Conservation (phyloP, 1,284 basidiomycete species). For the Tylopilus orsonianus region DNA sequence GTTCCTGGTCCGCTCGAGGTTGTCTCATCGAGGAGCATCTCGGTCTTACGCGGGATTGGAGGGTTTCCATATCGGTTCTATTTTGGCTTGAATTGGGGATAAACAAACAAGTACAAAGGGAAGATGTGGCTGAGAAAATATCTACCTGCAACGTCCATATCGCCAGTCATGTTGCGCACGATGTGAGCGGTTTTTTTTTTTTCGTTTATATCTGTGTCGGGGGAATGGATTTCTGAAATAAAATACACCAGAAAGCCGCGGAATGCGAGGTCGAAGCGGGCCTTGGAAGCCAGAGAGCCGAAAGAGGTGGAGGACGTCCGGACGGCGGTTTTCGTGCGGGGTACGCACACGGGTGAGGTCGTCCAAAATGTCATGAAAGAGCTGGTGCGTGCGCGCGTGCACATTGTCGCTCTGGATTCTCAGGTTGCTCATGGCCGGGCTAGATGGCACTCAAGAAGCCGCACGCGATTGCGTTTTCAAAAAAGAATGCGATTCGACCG, state of each 20-base stretch:
- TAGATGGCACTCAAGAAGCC: constrained; percentile 93
- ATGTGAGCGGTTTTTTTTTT: constrained; percentile 32
- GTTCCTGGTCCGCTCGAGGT: background rate
- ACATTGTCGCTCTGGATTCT: background rate
- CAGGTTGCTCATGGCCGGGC: background rate
- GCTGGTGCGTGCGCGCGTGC: constrained; percentile 55
- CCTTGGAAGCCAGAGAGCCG: constrained; percentile 81
- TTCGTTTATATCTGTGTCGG: background rate
- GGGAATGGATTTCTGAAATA: background rate
- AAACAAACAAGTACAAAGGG: constrained; percentile 10
- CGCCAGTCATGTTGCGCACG: constrained; percentile 38
- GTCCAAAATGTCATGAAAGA: constrained; percentile 86
- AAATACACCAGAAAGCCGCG: constrained; percentile 78
- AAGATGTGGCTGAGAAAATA: background rate
- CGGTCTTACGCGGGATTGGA: too few relatives aligned
- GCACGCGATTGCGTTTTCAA: constrained; percentile 88
- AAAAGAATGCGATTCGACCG: constrained; percentile 91
- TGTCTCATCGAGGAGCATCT: too few relatives aligned
- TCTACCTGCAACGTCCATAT: too few relatives aligned
- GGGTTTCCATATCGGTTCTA: too few relatives aligned
- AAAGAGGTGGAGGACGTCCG: constrained; percentile 87
- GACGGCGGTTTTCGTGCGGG: constrained; percentile 87
- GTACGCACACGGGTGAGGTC: constrained; percentile 81
- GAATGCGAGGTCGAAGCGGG: constrained; percentile 97
- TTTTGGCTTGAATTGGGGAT: background rate